A percentile compares a stretch with the other conserved stretches of the same genome.
Conservation (phyloP, 805 yeast genomes). For the Saccharomycopsis sp. region DNA sequence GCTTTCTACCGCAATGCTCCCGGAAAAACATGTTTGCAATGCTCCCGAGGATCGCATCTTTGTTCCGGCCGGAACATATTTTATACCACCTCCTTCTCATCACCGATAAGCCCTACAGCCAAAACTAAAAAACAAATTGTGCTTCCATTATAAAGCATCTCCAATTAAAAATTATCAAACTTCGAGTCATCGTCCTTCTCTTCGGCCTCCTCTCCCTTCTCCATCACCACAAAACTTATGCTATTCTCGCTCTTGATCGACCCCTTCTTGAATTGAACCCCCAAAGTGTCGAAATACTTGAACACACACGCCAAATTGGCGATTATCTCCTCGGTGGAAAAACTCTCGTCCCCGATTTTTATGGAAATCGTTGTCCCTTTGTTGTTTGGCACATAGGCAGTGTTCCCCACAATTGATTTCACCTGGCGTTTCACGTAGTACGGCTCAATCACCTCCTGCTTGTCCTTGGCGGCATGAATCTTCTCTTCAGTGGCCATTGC, state of each 20-base stretch:
- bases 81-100: too few relatives aligned
- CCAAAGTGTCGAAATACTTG: not conserved
- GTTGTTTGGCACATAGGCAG: slow-evolving; percentile 53
- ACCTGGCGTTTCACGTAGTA: slow-evolving; percentile 58
- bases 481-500: slow-evolving; percentile 39
- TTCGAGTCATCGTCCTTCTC: not conserved
- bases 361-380: slow-evolving; percentile 54
- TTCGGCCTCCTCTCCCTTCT: not conserved
- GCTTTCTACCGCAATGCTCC: too few relatives aligned
- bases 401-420: slow-evolving; percentile 53
- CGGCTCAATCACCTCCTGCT: slow-evolving; percentile 59
- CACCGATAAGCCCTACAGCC: too few relatives aligned
- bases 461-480: slow-evolving; percentile 31
- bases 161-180: not conserved
- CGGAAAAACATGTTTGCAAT: too few relatives aligned
- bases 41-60: too few relatives aligned
- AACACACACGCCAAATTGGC: not conserved
- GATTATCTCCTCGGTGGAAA: not conserved
- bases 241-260: not conserved
- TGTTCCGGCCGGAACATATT: too few relatives aligned
- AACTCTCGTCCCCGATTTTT: slow-evolving; percentile 41
- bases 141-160: too few relatives aligned
- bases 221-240: not conserved
- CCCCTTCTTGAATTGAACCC: not conserved
- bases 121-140: too few relatives aligned